Base-by-base conservation (phyloP, 2,329 filamentous ascomycete species). In the Colletotrichum horii region DNA sequence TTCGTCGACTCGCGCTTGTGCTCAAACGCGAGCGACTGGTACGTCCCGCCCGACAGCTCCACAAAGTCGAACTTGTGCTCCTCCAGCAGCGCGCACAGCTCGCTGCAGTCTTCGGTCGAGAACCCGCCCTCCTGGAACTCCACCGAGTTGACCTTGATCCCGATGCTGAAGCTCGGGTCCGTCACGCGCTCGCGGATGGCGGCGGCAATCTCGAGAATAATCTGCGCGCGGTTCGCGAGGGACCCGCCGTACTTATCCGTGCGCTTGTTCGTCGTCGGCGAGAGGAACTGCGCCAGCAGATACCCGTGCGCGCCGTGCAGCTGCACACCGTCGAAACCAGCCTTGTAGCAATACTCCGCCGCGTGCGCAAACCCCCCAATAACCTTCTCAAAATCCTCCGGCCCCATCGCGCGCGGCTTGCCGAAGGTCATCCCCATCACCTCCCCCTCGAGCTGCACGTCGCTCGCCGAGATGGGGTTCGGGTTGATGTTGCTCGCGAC, bases 11-110 rank as follows among this genome's bases (percentile, higher is more conserved):
- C 90, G 65, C 87, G 84, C 82, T 87, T 85, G 79, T 91, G 88
- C 3, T 78, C 78, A 76, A 91, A 91, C 0, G 86, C 89, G 1
- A 89, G 79, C 22, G 84, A 81, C 81, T 93, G 88, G 78, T 92
- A 92, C 0, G 91, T 93, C 9, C 91, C 91, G 15, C 91, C 91
- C 0, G 85, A 89, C 0, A 93, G 84, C 82, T 93, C 91, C 8
- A 93, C 89, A 79, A 91, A 91, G 80, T 91, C 87, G 48, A 92
- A 88, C 9, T 80, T 81, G 76, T 88, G 85, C 26, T 83, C 79
- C 79, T 91, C 89, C 7, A 91, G 84, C 5, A 84, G 81, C 22
- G 83, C 79, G 80, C 86, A 87, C 52, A 92, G 83, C 67, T 87
- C 83, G 22, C 83, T 83, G 2, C 89, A 88, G 70, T 92, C 91